Evolutionary conservation across 371 early-diverging fungal species (phyloP).

Genomic region (Blastocladiella emersonii): DNA sequence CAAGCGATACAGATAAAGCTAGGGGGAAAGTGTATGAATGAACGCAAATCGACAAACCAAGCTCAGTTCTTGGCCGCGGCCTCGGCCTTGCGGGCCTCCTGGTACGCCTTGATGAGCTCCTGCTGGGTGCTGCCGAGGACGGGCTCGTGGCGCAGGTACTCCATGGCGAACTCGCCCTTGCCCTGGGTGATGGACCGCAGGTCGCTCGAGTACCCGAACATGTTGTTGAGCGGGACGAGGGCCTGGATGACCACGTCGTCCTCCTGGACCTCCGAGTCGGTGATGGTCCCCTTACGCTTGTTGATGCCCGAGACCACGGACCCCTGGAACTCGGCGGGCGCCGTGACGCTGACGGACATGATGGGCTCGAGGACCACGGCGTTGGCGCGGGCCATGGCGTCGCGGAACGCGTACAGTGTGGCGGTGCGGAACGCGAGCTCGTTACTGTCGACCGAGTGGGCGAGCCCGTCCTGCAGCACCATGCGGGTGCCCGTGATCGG

Average conservation of each 20-base stretch:
- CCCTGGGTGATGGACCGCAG: slow-evolving; percentile 88
- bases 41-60: no score
- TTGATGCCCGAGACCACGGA: slow-evolving; percentile 79
- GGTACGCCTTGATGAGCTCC: slow-evolving; percentile 70
- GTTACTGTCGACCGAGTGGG: slow-evolving; percentile 91
- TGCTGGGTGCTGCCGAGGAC: slow-evolving; percentile 38
- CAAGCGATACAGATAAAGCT: not conserved
- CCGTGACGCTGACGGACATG: slow-evolving; percentile 85
- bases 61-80: not conserved
- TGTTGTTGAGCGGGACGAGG: slow-evolving; percentile 86
- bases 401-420: slow-evolving; percentile 71
- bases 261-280: slow-evolving; percentile 85
- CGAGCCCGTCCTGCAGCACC: slow-evolving; percentile 86
- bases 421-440: slow-evolving; percentile 94
- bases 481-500: slow-evolving; percentile 74
- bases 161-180: slow-evolving; percentile 97
- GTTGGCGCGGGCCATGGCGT: slow-evolving; percentile 47
- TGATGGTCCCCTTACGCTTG: slow-evolving; percentile 90
- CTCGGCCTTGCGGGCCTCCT: slow-evolving; percentile 11
- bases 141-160: slow-evolving; percentile 78
- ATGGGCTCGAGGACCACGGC: slow-evolving; percentile 89
- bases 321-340: slow-evolving; percentile 91
- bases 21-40: no score
- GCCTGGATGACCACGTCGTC: slow-evolving; percentile 75
- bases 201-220: slow-evolving; percentile 96